These are phyloP conservation scores for Saturnispora quitensis DNA, from an alignment of 805 yeast genomes.

Conservation along the genomic window DNA sequence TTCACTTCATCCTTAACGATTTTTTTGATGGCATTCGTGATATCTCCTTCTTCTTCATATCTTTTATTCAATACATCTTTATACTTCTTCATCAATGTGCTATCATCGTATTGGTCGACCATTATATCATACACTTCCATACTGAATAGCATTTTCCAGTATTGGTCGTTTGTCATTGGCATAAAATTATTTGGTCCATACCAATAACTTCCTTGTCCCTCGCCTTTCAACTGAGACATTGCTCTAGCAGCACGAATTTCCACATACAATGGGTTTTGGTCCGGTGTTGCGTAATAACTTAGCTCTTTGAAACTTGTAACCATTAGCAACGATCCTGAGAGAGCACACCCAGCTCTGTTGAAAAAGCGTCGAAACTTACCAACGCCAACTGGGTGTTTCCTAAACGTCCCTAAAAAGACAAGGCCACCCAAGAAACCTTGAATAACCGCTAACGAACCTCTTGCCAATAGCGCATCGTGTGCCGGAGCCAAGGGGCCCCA, in stretches of 20 bases:
- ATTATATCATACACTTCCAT: slow-evolving; percentile 14
- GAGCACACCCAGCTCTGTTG: slow-evolving; percentile 9
- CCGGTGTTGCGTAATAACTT: slow-evolving; percentile 10
- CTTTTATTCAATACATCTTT: slow-evolving; percentile 4
- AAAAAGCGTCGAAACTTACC: slow-evolving; percentile 8
- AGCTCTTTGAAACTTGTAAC: slow-evolving; percentile 15
- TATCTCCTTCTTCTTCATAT: not conserved
- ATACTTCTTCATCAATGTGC: slow-evolving; percentile 11
- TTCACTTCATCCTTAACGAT: slow-evolving; percentile 6
- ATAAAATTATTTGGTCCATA: slow-evolving; percentile 38
- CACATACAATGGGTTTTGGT: slow-evolving; percentile 21
- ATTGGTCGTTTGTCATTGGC: slow-evolving; percentile 34
- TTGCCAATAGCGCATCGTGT: slow-evolving; percentile 23
- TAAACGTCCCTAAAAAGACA: slow-evolving; percentile 10
- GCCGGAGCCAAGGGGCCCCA: slow-evolving; percentile 31
- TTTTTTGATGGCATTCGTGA: slow-evolving; percentile 9
- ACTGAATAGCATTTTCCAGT: slow-evolving; percentile 20
- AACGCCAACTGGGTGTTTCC: slow-evolving; percentile 5
- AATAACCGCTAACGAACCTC: slow-evolving; percentile 19
- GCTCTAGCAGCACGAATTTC: slow-evolving; percentile 22
- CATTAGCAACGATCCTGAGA: slow-evolving; percentile 14
- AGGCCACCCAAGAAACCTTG: slow-evolving; percentile 22
- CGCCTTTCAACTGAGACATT: slow-evolving; percentile 17
- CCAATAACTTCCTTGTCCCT: slow-evolving; percentile 38
- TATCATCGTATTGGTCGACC: slow-evolving; percentile 15